phyloP scores from a whole-genome alignment of 2,329 filamentous ascomycete genomes.

The Verticillium albo-atrum region DNA sequence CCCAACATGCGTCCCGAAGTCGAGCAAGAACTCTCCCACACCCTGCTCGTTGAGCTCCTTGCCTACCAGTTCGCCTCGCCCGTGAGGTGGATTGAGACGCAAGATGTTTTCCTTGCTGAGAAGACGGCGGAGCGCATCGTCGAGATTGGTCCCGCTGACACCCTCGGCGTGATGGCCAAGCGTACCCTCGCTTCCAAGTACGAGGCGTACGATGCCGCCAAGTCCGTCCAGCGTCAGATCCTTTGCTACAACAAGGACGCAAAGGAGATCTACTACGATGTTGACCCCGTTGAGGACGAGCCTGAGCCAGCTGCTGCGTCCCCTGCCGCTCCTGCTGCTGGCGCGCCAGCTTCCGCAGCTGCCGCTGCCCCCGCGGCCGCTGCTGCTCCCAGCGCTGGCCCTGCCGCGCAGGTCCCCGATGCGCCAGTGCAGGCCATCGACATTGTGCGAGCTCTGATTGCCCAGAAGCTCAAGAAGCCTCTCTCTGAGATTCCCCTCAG shows the following conservation, averaged over 20 bases:
- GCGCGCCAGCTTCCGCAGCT: constrained; percentile 24
- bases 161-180: constrained; percentile 95
- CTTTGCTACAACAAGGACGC: constrained; percentile 99
- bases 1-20: constrained; percentile 90
- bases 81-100: constrained; percentile 99
- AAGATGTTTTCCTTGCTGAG: constrained; percentile 98
- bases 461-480: constrained; percentile 96
- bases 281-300: constrained; percentile 92
- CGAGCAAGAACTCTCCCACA: constrained; percentile 98
- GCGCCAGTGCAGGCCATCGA: constrained; percentile 84
- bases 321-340: constrained; percentile 39
- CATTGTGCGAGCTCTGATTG: constrained; percentile 82
- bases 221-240: constrained; percentile 94
- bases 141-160: constrained; percentile 95
- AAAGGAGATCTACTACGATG: constrained; percentile 99
- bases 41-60: constrained; percentile 94
- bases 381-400: constrained; percentile 70
- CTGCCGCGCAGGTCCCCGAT: constrained; percentile 82
- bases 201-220: constrained; percentile 96
- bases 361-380: constrained; percentile 53
- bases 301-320: constrained; percentile 58
- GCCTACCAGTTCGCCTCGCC: constrained; percentile 99
- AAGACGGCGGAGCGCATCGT: constrained; percentile 96
- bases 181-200: constrained; percentile 94
- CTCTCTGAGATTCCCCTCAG: constrained; percentile 81